Evolutionary conservation across 768 basidiomycete genomes (phyloP), one percentile per base, ranked within the genome.

Genomic region (Termitomyces sp.): DNA sequence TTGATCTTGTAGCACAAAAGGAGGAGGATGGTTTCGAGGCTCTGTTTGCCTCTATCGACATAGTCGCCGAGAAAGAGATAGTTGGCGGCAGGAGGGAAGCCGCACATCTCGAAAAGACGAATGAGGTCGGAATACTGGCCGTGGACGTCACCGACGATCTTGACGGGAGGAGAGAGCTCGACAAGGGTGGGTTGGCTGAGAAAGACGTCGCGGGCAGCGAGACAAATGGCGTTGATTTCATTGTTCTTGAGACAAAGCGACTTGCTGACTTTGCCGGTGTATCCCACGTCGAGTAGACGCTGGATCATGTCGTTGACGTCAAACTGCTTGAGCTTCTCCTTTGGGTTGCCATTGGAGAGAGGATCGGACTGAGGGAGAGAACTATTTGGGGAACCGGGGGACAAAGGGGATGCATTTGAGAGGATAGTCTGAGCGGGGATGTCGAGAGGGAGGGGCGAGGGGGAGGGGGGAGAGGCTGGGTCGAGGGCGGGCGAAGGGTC

Each of bases 41-140:
- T 95, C 76, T 98, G 96, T 76, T 98, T 98, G 32, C 97, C 97
- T 62, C 97, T 82, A 76, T 99, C 97, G 68, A 99, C 97, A 68
- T 99, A 99, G 76, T 99, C 97, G 44, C 97, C 97, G 44, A 99
- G 83, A 81, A 98, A 99, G 60, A 99, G 91, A 74, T 98, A 99
- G 70, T 98, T 98, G 65, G 95, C 89, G 5, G 89, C 82, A 5
- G 97, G 97, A 27, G 97, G 97, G 74, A 98, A 99, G 24, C 97
- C 97, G 70, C 97, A 98, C 96, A 98, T 98, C 74, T 98, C 97
- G 67, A 99, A 99, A 46, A 99, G 76, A 53, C 97, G 89, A 67
- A 98, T 98, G 67, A 99, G 87, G 80, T 99, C 97, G 51, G 92
- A 93, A 74, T 98, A 99, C 77, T 99, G 97, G 7, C 97, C 97